Percentiles rank a stretch among this genome's conserved stretches.
These are phyloP conservation scores for Laetiporus sulphureus DNA, from an alignment of 1,284 basidiomycete genomes.

Conservation along the genomic window DNA sequence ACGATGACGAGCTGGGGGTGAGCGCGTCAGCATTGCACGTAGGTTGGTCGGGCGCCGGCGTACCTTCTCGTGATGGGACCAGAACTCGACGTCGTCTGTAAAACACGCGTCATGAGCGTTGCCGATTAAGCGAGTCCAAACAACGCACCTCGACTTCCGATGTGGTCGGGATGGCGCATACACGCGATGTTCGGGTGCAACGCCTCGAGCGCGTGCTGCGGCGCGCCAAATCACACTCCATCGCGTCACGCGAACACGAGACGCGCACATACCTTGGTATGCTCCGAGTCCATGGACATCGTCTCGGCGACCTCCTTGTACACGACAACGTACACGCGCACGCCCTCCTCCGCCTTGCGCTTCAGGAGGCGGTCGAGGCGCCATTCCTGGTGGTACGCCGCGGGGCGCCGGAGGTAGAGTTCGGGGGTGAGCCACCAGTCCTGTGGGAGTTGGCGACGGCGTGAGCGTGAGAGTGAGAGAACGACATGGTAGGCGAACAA, in stretches of 20 bases:
- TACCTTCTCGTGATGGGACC: constrained; percentile 79
- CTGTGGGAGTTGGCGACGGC: constrained; percentile 23
- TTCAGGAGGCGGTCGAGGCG: constrained; percentile 79
- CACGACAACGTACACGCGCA: constrained; percentile 83
- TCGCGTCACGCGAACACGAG: neutral
- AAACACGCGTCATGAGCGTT: no score
- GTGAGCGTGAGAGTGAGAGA: neutral
- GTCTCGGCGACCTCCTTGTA: constrained; percentile 92
- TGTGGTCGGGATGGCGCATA: constrained; percentile 87
- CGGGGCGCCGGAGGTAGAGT: constrained; percentile 85
- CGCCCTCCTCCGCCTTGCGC: constrained; percentile 86
- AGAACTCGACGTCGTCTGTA: constrained; percentile 67
- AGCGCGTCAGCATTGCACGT: neutral
- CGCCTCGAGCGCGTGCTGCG: constrained; percentile 65
- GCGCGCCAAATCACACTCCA: constrained; percentile 6
- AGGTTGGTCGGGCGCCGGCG: neutral
- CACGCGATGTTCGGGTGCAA: constrained; percentile 85
- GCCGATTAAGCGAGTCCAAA: neutral
- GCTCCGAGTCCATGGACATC: constrained; percentile 81
- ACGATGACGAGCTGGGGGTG: constrained; percentile 59
- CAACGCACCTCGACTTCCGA: constrained; percentile 68
- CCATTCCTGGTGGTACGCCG: constrained; percentile 78
- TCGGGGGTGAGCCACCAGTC: constrained; percentile 95
- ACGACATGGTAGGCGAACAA: neutral
- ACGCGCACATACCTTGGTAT: constrained; percentile 61